These are phyloP conservation scores for Anethum foeniculum DNA, from an alignment of 140 eudicot genomes.

Conservation along the genomic window DNA sequence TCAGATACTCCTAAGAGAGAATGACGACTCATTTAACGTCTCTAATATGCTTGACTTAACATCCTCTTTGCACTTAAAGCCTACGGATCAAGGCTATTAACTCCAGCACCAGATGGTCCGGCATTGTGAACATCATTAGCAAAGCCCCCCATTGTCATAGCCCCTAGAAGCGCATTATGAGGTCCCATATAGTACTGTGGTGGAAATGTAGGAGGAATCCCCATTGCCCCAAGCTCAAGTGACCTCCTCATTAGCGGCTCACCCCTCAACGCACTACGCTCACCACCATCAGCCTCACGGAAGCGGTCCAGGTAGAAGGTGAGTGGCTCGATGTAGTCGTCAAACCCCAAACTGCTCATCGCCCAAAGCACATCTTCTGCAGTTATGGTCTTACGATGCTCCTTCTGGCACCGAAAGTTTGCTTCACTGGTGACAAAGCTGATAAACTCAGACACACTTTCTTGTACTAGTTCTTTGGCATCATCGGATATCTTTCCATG, in stretches of 20 bases:
- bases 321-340: conserved; percentile 90
- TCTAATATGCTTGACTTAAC: not conserved
- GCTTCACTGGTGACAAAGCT: conserved; percentile 98
- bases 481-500: conserved; percentile 88
- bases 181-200: conserved; percentile 39
- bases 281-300: conserved; percentile 80
- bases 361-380: conserved; percentile 98
- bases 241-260: conserved; percentile 50
- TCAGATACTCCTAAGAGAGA: not conserved
- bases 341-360: conserved; percentile 89
- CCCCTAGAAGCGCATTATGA: conserved; percentile 48
- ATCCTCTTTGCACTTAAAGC: conserved; percentile 43
- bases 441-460: conserved; percentile 90
- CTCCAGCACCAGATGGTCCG: conserved; percentile 41
- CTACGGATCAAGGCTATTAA: conserved; percentile 41
- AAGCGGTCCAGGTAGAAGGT: conserved; percentile 72
- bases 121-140: conserved; percentile 34
- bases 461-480: conserved; percentile 90
- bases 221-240: conserved; percentile 23
- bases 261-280: conserved; percentile 66
- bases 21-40: not conserved
- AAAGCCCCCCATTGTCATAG: conserved; percentile 40
- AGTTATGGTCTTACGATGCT: conserved; percentile 91
- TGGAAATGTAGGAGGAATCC: conserved; percentile 25
- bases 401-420: conserved; percentile 80